Base-by-base conservation (phyloP, 441 rosid species). In the Aquilaria agallochum region DNA sequence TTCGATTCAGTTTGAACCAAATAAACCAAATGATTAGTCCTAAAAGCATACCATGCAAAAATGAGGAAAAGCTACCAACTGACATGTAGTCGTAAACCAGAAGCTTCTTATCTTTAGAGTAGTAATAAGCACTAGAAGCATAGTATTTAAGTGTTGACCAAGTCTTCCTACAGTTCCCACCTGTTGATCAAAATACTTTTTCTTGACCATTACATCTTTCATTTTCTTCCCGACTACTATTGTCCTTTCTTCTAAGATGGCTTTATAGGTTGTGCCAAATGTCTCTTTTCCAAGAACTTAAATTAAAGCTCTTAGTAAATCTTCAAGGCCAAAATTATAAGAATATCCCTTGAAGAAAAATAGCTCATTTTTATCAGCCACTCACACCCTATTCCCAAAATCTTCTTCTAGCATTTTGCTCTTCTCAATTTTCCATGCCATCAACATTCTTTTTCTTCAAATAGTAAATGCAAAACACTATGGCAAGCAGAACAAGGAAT, bases 241-340 rank as follows among this genome's bases (percentile, higher is more conserved):
- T 54, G 84, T 83, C 62, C 85, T 90, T 49, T 87, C 90, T 71
- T 87, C 94, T 74, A 85, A 75, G 61, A 81, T 81, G 59, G 94
- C 90, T 73, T 87, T 87, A 62, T 87, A 87, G 32, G 90, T 82
- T 14, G 90, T 87, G 10, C 94, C 89, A 57, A 74, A 79, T 67
- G 84, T 87, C 56, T 90, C 90, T 78, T 87, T 85, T 15, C 94
- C 94, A 14, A 87, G 69, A 55, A 87, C 90, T 70, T 87, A 88
- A 54, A 90, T 90, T 0, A 90, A 87, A 64, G 90, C 94, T 73
- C 89, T 81, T 48, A 87, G 76, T 64, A 87, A 72, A 69, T 87
- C 90, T 64, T 87, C 88, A 12, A 87, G 85, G 66, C 84, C 94
- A 63, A 87, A 87, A 42, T 73, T 84, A 66, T 83, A 79, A 0